Evolutionary conservation across 768 basidiomycete species (phyloP), one percentile per base, ranked within the genome.

Genomic region (Termitomyces sp.): DNA sequence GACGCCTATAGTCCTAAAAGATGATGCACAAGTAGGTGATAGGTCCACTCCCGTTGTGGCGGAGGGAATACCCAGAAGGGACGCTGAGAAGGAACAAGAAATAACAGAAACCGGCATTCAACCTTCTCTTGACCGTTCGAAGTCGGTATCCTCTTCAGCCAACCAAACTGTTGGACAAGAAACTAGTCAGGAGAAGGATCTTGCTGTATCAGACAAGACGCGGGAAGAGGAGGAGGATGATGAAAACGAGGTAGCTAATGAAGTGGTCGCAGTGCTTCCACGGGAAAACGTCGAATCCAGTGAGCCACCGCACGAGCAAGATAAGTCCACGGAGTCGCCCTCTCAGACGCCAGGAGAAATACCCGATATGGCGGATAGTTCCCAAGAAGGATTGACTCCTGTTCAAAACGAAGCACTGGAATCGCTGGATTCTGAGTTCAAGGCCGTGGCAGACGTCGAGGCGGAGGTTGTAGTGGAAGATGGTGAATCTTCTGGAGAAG

Each of bases 401-500:
- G 45, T 54, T 31, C 56, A 41, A 41, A 46, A 35, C 19, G 50
- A 49, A n/a, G 37, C n/a, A 44, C 40, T 42, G 31, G 35, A 53
- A 41, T 19, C 11, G 6, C 42, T 38, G 4, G 48, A 54, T 0
- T 28, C 35, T 8, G 56, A 47, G 26, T 33, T 37, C 17, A 30
- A 52, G 12, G 42, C 26, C 1, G 55, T 46, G 33, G 33, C 59
- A 15, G 62, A 63, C 48, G 49, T 50, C 41, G 62, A 60, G 54
- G 41, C 54, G 40, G 67, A 66, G 31, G 57, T 55, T 28, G 50
- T 28, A 9, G 57, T 58, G 38, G 58, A 66, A 4, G 66, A 67
- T 21, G 66, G 55, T 23, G 58, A 59, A 15, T 62, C 65, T 15
- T 70, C 72, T 23, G 70, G 66, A 23, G 71, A 73, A 52, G 74